A percentile compares a stretch with the other conserved stretches of the same genome.
These are phyloP conservation scores for Usnea hakonensis DNA, from an alignment of 495 filamentous ascomycete species.

Conservation along the genomic window DNA sequence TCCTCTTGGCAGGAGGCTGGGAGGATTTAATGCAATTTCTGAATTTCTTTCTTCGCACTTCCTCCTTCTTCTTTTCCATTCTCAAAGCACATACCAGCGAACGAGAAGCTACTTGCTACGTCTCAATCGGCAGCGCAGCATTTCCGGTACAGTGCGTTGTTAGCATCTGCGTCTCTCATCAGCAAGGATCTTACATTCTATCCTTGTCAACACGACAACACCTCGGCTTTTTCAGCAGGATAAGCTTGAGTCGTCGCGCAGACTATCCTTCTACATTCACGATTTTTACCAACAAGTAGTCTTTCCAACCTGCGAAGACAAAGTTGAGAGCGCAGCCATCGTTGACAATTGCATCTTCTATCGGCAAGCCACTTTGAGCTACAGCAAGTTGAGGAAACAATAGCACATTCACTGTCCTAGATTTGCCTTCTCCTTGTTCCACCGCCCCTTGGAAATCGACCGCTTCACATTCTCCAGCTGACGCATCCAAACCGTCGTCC, in stretches of 20 bases:
- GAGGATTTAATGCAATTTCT: background rate
- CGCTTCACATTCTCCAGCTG: background rate
- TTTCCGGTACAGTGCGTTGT: background rate
- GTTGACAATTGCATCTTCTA: no score
- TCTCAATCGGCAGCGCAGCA: background rate
- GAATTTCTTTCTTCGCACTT: background rate
- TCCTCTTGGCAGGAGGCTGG: no score
- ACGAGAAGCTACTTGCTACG: background rate
- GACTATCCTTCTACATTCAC: background rate
- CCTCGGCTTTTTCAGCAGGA: background rate
- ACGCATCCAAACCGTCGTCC: background rate
- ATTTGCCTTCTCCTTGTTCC: background rate
- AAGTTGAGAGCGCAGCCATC: no score
- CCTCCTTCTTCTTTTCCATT: background rate
- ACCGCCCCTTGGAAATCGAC: background rate
- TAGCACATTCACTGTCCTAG: no score
- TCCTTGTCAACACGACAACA: background rate
- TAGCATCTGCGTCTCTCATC: background rate
- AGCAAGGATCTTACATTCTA: background rate
- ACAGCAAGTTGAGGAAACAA: no score
- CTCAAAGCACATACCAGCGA: background rate
- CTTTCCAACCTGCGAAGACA: no score
- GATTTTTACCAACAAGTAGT: background rate
- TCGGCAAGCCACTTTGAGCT: no score
- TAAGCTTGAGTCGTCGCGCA: background rate